Conservation (phyloP, 1,284 basidiomycete genomes). For the Earliella scabrosa region DNA sequence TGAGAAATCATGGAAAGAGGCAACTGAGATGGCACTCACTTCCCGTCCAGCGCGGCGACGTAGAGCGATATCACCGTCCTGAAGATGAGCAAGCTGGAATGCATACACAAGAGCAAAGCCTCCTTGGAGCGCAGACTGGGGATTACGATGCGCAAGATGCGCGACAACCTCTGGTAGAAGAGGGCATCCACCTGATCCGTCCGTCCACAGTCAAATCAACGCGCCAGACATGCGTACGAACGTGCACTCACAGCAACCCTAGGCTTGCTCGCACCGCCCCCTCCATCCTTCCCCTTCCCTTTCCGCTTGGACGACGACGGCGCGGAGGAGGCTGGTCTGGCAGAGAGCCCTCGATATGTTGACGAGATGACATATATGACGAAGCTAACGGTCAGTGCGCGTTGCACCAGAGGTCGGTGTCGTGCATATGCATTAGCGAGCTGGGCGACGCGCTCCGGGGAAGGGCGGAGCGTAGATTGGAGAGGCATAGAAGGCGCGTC, state of each 20-base stretch:
- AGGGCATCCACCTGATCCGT: constrained; percentile 77
- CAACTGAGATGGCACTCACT: constrained; percentile 52
- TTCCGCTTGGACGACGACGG: constrained; percentile 34
- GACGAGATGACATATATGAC: constrained; percentile 64
- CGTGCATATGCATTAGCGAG: constrained; percentile 57
- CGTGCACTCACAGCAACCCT: constrained; percentile 64
- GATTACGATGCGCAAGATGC: constrained; percentile 88
- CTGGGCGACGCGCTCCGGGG: constrained; percentile 39
- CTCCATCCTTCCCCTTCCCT: constrained; percentile 45
- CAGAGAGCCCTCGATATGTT: constrained; percentile 58
- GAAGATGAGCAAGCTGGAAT: constrained; percentile 87
- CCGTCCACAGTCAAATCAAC: background rate
- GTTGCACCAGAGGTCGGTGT: constrained; percentile 74
- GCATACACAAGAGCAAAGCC: constrained; percentile 84
- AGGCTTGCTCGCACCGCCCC: constrained; percentile 47
- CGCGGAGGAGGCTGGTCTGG: constrained; percentile 36
- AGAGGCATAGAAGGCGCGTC: constrained; percentile 30
- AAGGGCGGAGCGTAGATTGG: constrained; percentile 33
- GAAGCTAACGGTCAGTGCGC: constrained; percentile 65
- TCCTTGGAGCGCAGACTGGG: constrained; percentile 87
- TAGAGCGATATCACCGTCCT: constrained; percentile 94
- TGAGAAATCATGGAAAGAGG: background rate
- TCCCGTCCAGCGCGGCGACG: constrained; percentile 92
- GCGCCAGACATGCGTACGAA: background rate
- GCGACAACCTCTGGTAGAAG: constrained; percentile 84